phyloP scores from a whole-genome alignment of 768 basidiomycete genomes.

The Serendipita sp. region DNA sequence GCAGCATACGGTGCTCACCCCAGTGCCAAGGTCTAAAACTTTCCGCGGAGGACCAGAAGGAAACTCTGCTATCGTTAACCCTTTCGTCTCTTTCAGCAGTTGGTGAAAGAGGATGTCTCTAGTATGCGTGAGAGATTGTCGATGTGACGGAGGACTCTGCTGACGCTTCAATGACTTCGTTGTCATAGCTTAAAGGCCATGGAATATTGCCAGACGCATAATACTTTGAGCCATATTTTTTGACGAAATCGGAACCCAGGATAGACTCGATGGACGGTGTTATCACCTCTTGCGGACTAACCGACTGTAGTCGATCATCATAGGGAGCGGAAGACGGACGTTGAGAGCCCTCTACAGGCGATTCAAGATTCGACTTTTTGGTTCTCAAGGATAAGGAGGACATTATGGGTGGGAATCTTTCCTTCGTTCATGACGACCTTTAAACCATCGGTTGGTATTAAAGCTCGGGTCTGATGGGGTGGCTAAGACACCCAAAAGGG shows the following conservation, averaged over 20 bases:
- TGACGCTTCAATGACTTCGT: background rate
- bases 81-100: background rate
- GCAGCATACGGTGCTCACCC: background rate
- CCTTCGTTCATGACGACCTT: too few relatives aligned
- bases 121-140: background rate
- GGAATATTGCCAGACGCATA: background rate
- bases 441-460: too few relatives aligned
- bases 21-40: background rate
- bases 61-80: background rate
- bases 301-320: background rate
- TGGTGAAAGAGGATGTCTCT: constrained; percentile 1
- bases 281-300: background rate
- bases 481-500: too few relatives aligned
- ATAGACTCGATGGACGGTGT: background rate
- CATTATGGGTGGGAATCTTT: too few relatives aligned
- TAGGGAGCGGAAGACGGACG: too few relatives aligned
- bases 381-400: too few relatives aligned
- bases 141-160: background rate
- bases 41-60: background rate
- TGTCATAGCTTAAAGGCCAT: background rate
- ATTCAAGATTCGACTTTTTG: too few relatives aligned
- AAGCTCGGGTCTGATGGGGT: too few relatives aligned
- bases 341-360: too few relatives aligned
- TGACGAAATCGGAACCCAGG: background rate
- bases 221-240: background rate